Evolutionary conservation across 2,329 filamentous ascomycete genomes (phyloP).

Genomic region (Xylariaceae sp.): DNA sequence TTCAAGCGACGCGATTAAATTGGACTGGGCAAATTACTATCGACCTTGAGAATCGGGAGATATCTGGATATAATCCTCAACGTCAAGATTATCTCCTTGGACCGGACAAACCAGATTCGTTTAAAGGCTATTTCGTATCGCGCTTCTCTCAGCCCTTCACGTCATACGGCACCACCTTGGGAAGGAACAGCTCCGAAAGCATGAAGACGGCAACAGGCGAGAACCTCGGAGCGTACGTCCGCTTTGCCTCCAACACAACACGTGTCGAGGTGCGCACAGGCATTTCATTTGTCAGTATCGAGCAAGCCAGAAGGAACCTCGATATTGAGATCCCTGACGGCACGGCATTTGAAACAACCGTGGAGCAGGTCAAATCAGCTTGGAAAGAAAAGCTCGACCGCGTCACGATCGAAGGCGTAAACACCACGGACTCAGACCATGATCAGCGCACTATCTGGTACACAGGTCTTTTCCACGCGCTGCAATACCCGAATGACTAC

Average conservation of each 20-base stretch:
- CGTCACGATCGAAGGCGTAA: constrained; percentile 40
- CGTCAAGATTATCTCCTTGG: constrained; percentile 44
- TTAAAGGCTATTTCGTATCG: constrained; percentile 44
- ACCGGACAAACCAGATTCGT: constrained; percentile 37
- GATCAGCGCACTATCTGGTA: constrained; percentile 44
- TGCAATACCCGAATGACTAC: constrained; percentile 46
- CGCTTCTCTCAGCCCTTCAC: constrained; percentile 41
- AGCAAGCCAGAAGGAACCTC: constrained; percentile 43
- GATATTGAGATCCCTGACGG: constrained; percentile 39
- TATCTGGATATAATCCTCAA: constrained; percentile 43
- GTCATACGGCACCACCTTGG: constrained; percentile 34
- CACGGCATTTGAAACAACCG: constrained; percentile 35
- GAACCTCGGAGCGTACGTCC: constrained; percentile 36
- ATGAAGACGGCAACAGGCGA: constrained; percentile 29
- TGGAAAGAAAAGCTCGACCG: constrained; percentile 45
- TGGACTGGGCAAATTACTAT: constrained; percentile 43
- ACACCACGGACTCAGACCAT: constrained; percentile 36
- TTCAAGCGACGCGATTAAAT: constrained; percentile 43
- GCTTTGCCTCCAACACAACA: constrained; percentile 28
- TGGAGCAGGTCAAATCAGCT: constrained; percentile 37
- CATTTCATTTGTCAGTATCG: constrained; percentile 44
- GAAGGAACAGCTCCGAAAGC: constrained; percentile 24
- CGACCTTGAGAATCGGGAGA: constrained; percentile 33
- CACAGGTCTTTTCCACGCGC: constrained; percentile 42
- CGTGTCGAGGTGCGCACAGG: constrained; percentile 43